A percentile compares a stretch with the other conserved stretches of the same genome.
phyloP scores from a whole-genome alignment of 2,329 filamentous ascomycete species.

The Alternaria ethzedia region DNA sequence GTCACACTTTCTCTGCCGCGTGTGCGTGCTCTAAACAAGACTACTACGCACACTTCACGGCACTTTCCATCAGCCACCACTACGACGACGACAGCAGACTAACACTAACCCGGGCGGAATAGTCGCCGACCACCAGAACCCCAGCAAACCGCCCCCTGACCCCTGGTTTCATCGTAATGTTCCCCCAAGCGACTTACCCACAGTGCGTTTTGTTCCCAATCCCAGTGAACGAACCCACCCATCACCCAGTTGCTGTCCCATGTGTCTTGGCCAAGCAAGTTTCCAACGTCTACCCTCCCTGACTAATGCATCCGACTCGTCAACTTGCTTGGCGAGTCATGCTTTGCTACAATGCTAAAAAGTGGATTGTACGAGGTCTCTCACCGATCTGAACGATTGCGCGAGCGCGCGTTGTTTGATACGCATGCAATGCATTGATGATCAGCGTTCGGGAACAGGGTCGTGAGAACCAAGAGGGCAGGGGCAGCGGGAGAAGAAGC shows the following conservation, averaged over 20 bases:
- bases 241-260: neutral
- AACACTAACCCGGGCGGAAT: neutral
- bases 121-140: neutral
- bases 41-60: neutral
- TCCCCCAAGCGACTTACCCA: constrained; percentile 3
- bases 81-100: neutral
- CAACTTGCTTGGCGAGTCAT: neutral
- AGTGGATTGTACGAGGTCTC: neutral
- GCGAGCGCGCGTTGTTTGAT: neutral
- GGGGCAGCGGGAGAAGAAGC: neutral
- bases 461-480: neutral
- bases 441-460: neutral
- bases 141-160: neutral
- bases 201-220: neutral
- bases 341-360: neutral
- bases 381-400: constrained; percentile 1
- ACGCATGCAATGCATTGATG: neutral
- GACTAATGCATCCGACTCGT: neutral
- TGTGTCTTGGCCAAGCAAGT: neutral
- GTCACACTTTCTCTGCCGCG: neutral
- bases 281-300: neutral
- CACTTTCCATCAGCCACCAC: neutral
- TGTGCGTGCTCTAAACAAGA: neutral
- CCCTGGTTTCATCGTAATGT: constrained; percentile 6
- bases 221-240: constrained; percentile 1